Evolutionary conservation across 495 filamentous ascomycete genomes (phyloP).

Genomic region (Ramalina peruviana): DNA sequence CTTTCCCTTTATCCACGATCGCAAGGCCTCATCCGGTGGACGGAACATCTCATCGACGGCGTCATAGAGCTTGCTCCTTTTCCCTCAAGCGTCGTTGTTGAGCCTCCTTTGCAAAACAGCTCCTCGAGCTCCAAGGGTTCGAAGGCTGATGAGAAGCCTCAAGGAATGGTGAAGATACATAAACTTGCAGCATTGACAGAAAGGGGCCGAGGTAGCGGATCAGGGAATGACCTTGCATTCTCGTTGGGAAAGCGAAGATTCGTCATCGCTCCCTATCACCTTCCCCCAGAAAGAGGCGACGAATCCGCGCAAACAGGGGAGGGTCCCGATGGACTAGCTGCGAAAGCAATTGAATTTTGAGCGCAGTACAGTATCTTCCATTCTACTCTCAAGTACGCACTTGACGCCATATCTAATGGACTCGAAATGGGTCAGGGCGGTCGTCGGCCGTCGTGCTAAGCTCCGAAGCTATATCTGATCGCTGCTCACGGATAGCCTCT

Average conservation of each 20-base stretch:
- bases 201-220: constrained; percentile 66
- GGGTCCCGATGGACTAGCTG: constrained; percentile 31
- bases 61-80: constrained; percentile 83
- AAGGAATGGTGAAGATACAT: constrained; percentile 75
- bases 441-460: no score
- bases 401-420: no score
- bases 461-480: no score
- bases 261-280: constrained; percentile 73
- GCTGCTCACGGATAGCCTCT: no score
- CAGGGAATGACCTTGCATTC: constrained; percentile 77
- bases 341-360: constrained; percentile 27
- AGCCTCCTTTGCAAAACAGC: constrained; percentile 19
- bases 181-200: constrained; percentile 74
- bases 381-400: no score
- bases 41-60: constrained; percentile 72
- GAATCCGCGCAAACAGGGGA: constrained; percentile 48
- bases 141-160: constrained; percentile 57
- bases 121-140: constrained; percentile 31
- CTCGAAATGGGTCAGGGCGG: neutral
- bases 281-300: constrained; percentile 80
- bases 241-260: constrained; percentile 71
- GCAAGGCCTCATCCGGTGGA: constrained; percentile 71
- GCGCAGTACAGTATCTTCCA: no score
- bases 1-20: constrained; percentile 67
- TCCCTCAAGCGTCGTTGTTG: constrained; percentile 47